Conservation (phyloP, 2,329 filamentous ascomycete genomes). For the Coniosporium uncinatum region DNA sequence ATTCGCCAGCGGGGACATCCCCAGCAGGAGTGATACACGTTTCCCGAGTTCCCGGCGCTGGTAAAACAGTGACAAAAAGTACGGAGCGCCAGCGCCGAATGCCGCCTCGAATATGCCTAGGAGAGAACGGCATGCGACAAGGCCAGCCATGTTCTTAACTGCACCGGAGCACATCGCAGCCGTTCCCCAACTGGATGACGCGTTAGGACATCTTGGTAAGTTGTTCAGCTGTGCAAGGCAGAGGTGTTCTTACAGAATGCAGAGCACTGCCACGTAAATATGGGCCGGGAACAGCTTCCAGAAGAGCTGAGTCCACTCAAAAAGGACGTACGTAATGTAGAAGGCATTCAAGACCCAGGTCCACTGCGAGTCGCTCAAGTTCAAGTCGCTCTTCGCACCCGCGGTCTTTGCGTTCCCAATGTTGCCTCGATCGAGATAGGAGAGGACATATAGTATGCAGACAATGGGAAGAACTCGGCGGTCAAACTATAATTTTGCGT, state of each 20-base stretch:
- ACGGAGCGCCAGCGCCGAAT: conserved; percentile 57
- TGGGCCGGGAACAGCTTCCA: conserved; percentile 54
- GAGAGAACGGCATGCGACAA: conserved; percentile 59
- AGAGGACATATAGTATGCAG: conserved; percentile 76
- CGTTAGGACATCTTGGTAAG: too few species aligned
- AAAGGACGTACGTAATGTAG: conserved; percentile 58
- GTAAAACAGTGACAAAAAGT: conserved; percentile 61
- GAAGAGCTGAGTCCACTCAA: conserved; percentile 62
- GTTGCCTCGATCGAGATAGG: conserved; percentile 67
- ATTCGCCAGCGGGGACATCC: conserved; percentile 57
- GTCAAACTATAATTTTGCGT: too few species aligned
- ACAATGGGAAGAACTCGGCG: conserved; percentile 74
- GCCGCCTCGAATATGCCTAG: conserved; percentile 55
- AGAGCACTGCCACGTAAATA: too few species aligned
- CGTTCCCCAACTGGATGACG: conserved; percentile 9
- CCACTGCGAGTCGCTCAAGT: conserved; percentile 49
- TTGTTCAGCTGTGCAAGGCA: too few species aligned
- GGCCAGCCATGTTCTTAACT: conserved; percentile 54
- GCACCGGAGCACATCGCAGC: conserved; percentile 26
- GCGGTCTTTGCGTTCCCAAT: conserved; percentile 60
- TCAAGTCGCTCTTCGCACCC: conserved; percentile 47
- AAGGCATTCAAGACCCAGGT: conserved; percentile 57
- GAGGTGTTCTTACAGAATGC: too few species aligned
- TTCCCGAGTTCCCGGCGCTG: conserved; percentile 71
- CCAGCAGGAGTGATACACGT: conserved; percentile 81